These are phyloP conservation scores for Dictyophora rubrovolvata DNA, from an alignment of 768 basidiomycete species.

Conservation along the genomic window DNA sequence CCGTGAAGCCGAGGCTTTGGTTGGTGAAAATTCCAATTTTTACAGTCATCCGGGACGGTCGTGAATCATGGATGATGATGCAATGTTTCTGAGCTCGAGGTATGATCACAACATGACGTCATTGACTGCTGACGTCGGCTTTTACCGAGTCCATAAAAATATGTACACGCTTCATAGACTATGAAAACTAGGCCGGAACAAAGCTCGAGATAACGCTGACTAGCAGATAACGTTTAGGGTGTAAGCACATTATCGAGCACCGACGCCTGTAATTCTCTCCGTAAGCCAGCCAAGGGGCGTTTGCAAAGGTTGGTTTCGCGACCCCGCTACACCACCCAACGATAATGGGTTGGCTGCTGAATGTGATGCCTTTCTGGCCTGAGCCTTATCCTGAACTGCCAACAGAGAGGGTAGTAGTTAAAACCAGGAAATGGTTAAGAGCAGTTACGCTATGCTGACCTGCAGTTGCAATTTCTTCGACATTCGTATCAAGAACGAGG, in stretches of 20 bases:
- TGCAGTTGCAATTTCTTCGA: conserved; percentile 68
- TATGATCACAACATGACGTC: not conserved
- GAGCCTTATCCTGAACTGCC: conserved; percentile 59
- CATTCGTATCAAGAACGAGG: conserved; percentile 89
- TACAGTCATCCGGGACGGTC: not conserved
- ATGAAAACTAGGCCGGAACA: no score
- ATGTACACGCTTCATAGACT: no score
- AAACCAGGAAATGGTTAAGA: not conserved
- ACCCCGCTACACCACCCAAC: conserved; percentile 52
- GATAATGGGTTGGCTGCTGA: conserved; percentile 76
- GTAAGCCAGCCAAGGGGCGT: conserved; percentile 76
- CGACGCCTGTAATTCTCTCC: conserved; percentile 57
- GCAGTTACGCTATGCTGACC: conserved; percentile 34
- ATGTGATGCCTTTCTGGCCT: conserved; percentile 68
- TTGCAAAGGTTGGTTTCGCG: conserved; percentile 48
- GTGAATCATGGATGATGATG: not conserved
- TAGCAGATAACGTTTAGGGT: no score
- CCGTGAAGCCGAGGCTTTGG: not conserved
- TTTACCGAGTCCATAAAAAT: not conserved
- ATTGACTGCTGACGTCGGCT: not conserved
- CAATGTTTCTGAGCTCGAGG: not conserved
- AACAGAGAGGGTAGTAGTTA: not conserved
- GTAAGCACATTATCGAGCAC: conserved; percentile 29
- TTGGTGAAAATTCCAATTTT: not conserved
- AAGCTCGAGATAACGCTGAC: no score